phyloP scores from a whole-genome alignment of 2,329 filamentous ascomycete species.

The Dactylellina parvicollis region DNA sequence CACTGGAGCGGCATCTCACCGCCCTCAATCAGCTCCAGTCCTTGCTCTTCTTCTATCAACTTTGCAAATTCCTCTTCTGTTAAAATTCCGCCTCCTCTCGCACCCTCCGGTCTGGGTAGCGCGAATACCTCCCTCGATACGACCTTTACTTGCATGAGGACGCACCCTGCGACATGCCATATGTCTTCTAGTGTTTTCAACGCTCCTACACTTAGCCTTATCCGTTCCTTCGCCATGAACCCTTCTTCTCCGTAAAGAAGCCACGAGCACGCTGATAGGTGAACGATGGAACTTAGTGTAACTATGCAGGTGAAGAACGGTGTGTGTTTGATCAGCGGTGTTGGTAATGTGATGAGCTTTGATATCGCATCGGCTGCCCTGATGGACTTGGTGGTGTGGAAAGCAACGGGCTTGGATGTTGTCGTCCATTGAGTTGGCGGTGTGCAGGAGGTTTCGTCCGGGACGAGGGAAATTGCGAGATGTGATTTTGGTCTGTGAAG shows the following conservation, averaged over 20 bases:
- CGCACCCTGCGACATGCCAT: conserved; percentile 77
- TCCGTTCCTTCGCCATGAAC: conserved; percentile 76
- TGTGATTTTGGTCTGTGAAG: conserved; percentile 83
- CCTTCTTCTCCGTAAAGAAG: conserved; percentile 71
- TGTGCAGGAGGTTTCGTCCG: conserved; percentile 74
- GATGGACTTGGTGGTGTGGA: conserved; percentile 82
- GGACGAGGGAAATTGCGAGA: conserved; percentile 69
- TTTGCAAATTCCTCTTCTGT: conserved; percentile 70
- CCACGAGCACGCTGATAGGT: conserved; percentile 80
- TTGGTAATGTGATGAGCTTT: conserved; percentile 77
- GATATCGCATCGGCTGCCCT: conserved; percentile 81
- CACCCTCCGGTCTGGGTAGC: conserved; percentile 69
- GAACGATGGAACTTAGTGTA: conserved; percentile 80
- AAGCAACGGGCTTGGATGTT: conserved; percentile 64
- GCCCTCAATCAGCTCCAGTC: conserved; percentile 48
- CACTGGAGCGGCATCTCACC: conserved; percentile 49
- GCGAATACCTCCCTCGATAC: conserved; percentile 78
- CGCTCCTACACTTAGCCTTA: conserved; percentile 80
- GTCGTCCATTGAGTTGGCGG: conserved; percentile 64
- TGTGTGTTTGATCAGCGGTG: conserved; percentile 76
- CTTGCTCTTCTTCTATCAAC: conserved; percentile 65
- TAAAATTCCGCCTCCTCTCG: conserved; percentile 68
- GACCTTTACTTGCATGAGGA: conserved; percentile 76
- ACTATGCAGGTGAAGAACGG: conserved; percentile 86
- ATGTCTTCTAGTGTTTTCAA: conserved; percentile 74